Evolutionary conservation across 1,284 basidiomycete species (phyloP).

Genomic region (Irpex sp.): DNA sequence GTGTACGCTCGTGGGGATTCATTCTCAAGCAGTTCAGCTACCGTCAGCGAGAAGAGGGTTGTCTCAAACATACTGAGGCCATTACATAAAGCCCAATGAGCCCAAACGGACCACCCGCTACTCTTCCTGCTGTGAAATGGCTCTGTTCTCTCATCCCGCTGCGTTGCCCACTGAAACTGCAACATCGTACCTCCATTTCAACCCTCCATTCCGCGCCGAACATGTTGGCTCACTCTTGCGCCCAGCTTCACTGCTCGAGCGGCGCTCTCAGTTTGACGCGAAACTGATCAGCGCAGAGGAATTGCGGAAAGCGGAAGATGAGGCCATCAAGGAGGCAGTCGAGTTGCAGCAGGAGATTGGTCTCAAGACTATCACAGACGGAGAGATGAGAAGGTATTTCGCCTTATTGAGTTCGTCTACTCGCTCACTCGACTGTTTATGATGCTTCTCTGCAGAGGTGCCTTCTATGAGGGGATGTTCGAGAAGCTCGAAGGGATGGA

Average conservation of each 20-base stretch:
- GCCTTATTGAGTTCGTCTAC: neutral
- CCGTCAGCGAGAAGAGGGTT: neutral
- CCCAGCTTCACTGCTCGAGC: constrained; percentile 35
- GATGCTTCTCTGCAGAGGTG: constrained; percentile 30
- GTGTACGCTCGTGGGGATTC: neutral
- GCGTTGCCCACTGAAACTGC: neutral
- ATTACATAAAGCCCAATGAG: neutral
- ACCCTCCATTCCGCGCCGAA: constrained; percentile 34
- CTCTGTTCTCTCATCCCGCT: neutral
- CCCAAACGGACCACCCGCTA: neutral
- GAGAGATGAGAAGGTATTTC: constrained; percentile 36
- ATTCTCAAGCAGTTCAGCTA: too few species aligned
- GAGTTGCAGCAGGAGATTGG: constrained; percentile 36
- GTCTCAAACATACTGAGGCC: neutral
- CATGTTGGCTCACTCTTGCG: constrained; percentile 46
- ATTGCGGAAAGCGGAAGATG: constrained; percentile 36
- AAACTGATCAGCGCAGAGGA: constrained; percentile 34
- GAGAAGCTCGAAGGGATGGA: constrained; percentile 59
- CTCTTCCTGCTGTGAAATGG: neutral
- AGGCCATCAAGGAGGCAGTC: constrained; percentile 30
- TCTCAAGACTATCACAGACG: constrained; percentile 45
- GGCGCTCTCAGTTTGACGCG: constrained; percentile 31
- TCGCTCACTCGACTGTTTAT: neutral
- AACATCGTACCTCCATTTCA: constrained; percentile 14
- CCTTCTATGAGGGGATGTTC: constrained; percentile 57